These are phyloP conservation scores for Aspergillus sp. DNA, from an alignment of 2,329 filamentous ascomycete genomes.

Conservation along the genomic window DNA sequence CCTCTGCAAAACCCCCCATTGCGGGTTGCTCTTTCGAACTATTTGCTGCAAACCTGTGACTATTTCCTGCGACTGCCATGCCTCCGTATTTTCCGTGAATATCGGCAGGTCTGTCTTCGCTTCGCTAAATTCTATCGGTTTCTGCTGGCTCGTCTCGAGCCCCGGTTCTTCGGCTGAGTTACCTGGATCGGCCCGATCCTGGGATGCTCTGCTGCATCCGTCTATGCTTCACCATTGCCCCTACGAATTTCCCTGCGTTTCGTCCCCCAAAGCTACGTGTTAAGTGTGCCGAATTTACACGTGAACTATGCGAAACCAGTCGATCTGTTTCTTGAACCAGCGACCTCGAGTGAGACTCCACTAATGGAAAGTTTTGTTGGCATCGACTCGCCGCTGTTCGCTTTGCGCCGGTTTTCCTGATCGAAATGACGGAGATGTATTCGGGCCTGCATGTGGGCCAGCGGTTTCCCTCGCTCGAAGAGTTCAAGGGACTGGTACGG, in stretches of 20 bases:
- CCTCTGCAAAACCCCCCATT: conserved; percentile 2
- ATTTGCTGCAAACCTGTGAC: conserved; percentile 4
- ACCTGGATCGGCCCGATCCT: conserved; percentile 1
- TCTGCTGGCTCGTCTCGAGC: not conserved
- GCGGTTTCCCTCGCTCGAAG: conserved; percentile 38
- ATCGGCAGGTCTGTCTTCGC: not conserved
- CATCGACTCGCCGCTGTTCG: conserved; percentile 15
- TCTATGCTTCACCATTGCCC: conserved; percentile 4
- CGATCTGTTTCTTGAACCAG: conserved; percentile 1
- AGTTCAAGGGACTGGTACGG: conserved; percentile 40
- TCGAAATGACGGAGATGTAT: conserved; percentile 39
- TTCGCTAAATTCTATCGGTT: not conserved
- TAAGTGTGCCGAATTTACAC: not conserved
- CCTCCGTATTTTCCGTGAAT: not conserved
- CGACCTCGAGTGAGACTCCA: conserved; percentile 9
- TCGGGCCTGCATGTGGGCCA: conserved; percentile 42
- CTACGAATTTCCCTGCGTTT: not conserved
- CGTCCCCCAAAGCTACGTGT: not conserved
- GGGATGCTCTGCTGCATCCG: not conserved
- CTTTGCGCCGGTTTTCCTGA: conserved; percentile 13
- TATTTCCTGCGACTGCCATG: conserved; percentile 2
- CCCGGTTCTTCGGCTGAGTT: not conserved
- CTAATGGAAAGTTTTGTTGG: conserved; percentile 28
- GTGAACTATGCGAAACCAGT: conserved; percentile 15
- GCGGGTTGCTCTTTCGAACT: conserved; percentile 4